A percentile compares a stretch with the other conserved stretches of the same genome.
Conservation (phyloP, 2,329 filamentous ascomycete genomes). For the Colletotrichum sp. region DNA sequence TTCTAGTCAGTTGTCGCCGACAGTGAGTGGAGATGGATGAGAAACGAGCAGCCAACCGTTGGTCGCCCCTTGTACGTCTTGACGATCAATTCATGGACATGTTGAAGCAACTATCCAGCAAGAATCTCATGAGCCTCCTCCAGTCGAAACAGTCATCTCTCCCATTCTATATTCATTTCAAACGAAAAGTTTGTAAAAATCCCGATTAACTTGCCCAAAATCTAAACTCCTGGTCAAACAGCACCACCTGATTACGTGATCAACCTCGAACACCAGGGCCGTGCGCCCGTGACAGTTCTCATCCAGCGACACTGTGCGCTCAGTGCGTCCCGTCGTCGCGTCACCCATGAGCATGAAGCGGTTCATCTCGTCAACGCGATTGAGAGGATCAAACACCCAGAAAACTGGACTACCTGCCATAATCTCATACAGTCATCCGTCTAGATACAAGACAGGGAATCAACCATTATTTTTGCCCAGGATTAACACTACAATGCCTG, state of each 20-base stretch:
- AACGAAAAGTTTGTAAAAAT: no score
- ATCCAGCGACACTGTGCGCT: not conserved
- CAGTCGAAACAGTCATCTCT: no score
- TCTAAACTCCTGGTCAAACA: no score
- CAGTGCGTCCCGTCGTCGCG: not conserved
- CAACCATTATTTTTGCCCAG: not conserved
- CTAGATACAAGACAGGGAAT: not conserved
- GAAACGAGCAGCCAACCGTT: no score
- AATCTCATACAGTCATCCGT: not conserved
- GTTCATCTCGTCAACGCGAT: not conserved
- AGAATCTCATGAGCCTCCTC: no score
- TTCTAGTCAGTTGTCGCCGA: no score
- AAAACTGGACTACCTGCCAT: not conserved
- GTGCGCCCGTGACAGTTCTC: not conserved
- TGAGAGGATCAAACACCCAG: not conserved
- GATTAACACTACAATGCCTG: not conserved
- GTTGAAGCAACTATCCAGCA: no score
- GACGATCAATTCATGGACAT: no score
- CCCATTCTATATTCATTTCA: no score
- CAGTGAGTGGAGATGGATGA: no score
- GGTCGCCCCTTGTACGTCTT: no score
- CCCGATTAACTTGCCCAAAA: no score
- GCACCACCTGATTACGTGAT: slow-evolving; percentile 14
- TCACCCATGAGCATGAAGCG: not conserved
- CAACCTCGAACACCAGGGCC: not conserved